Evolutionary conservation across 2,329 filamentous ascomycete genomes (phyloP).

Genomic region (Penicillium sp.): DNA sequence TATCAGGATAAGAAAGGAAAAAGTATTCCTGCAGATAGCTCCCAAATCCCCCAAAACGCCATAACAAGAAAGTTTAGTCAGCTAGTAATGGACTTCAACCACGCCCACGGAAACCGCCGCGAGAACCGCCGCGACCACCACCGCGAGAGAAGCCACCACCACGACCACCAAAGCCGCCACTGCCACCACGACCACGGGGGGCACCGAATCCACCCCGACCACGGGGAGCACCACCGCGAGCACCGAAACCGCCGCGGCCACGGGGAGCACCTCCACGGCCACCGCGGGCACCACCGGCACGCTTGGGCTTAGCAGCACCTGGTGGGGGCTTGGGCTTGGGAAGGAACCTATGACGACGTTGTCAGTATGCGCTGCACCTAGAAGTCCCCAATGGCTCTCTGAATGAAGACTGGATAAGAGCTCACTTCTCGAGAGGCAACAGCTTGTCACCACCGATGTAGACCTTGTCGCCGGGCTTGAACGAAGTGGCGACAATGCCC

Average conservation of each 20-base stretch:
- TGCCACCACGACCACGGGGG: slow-evolving; percentile 16
- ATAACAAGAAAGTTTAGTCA: slow-evolving; percentile 34
- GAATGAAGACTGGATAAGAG: not conserved
- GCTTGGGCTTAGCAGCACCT: slow-evolving; percentile 63
- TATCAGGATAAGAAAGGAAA: slow-evolving; percentile 33
- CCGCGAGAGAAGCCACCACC: slow-evolving; percentile 15
- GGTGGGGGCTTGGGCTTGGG: slow-evolving; percentile 78
- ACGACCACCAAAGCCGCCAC: slow-evolving; percentile 22
- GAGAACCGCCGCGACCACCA: slow-evolving; percentile 11
- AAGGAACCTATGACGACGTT: slow-evolving; percentile 58
- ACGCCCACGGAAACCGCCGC: slow-evolving; percentile 22
- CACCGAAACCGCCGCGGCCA: slow-evolving; percentile 17
- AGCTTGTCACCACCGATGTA: slow-evolving; percentile 94
- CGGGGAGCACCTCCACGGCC: slow-evolving; percentile 29
- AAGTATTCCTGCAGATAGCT: slow-evolving; percentile 35
- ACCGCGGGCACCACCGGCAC: slow-evolving; percentile 56
- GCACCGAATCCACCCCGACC: slow-evolving; percentile 11
- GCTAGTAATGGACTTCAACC: slow-evolving; percentile 17
- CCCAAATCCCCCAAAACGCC: slow-evolving; percentile 40
- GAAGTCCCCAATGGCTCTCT: not conserved
- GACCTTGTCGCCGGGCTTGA: slow-evolving; percentile 96
- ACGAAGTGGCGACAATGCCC: slow-evolving; percentile 88
- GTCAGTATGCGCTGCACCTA: slow-evolving; percentile 10
- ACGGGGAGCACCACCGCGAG: slow-evolving; percentile 24
- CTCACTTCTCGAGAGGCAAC: slow-evolving; percentile 76